These are phyloP conservation scores for Amanita rubescens DNA, from an alignment of 768 basidiomycete genomes.

Conservation along the genomic window DNA sequence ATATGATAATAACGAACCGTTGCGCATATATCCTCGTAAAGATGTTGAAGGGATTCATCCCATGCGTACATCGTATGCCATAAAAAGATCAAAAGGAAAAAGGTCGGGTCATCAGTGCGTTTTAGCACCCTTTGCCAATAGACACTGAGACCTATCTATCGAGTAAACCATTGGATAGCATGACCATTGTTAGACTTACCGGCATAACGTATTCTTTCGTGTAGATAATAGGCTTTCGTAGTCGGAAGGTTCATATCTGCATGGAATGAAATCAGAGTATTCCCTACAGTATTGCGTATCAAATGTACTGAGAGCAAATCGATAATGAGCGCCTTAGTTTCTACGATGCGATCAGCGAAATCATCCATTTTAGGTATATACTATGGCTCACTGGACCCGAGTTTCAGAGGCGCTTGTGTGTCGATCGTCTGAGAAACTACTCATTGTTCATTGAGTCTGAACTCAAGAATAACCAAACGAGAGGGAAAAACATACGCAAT, in stretches of 20 bases:
- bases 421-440: conserved; percentile 21
- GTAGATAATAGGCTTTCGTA: conserved; percentile 35
- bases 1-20: conserved; percentile 27
- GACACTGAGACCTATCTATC: conserved; percentile 30
- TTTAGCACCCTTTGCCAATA: conserved; percentile 40
- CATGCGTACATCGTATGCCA: conserved; percentile 60
- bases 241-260: conserved; percentile 28
- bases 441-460: not conserved
- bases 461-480: no score
- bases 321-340: conserved; percentile 28
- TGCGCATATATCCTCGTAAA: conserved; percentile 43
- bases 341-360: conserved; percentile 8
- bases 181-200: conserved; percentile 16
- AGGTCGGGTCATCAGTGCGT: conserved; percentile 49
- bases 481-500: not conserved
- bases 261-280: conserved; percentile 46
- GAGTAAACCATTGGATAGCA: not conserved
- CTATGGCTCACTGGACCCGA: not conserved
- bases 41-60: conserved; percentile 49
- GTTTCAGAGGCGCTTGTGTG: conserved; percentile 30
- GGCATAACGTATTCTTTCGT: conserved; percentile 41
- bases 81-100: conserved; percentile 43
- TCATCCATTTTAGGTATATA: not conserved
- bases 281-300: conserved; percentile 35
- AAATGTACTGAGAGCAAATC: conserved; percentile 44